These are phyloP conservation scores for Epichloe gansuensis DNA, from an alignment of 2,329 filamentous ascomycete species.

Conservation along the genomic window DNA sequence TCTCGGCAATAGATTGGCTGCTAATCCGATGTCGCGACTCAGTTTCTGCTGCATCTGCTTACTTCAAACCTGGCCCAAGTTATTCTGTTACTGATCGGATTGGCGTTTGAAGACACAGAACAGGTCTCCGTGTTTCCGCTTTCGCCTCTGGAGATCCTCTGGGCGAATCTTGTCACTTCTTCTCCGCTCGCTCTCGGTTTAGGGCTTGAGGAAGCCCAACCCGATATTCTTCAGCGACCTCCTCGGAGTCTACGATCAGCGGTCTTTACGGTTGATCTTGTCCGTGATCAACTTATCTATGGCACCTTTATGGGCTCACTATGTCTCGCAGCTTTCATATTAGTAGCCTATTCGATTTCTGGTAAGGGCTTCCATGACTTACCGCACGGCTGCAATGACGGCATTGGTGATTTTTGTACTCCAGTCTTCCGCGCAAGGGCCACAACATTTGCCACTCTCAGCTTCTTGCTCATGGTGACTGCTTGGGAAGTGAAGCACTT, in stretches of 20 bases:
- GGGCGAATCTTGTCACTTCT: conserved; percentile 65
- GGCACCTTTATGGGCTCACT: conserved; percentile 51
- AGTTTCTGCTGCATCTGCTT: conserved; percentile 53
- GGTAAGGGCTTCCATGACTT: conserved; percentile 36
- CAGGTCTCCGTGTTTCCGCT: conserved; percentile 56
- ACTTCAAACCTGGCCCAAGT: conserved; percentile 62
- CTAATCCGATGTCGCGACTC: background rate
- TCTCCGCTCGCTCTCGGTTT: conserved; percentile 61
- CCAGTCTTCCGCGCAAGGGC: conserved; percentile 52
- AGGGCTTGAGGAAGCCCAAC: conserved; percentile 56
- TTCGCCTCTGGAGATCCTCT: conserved; percentile 61
- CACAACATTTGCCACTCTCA: conserved; percentile 57
- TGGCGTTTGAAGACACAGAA: conserved; percentile 52
- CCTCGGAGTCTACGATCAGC: conserved; percentile 49
- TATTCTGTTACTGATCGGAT: conserved; percentile 53
- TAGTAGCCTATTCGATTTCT: conserved; percentile 40
- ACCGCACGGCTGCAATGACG: conserved; percentile 46
- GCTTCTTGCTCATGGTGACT: conserved; percentile 54
- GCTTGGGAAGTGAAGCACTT: conserved; percentile 67
- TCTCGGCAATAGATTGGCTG: background rate
- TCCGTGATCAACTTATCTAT: conserved; percentile 34
- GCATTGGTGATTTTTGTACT: conserved; percentile 36
- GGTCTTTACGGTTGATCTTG: conserved; percentile 32
- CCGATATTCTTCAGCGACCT: conserved; percentile 54
- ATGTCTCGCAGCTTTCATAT: conserved; percentile 48